A percentile compares a stretch with the other conserved stretches of the same genome.
Conservation (phyloP, 1,284 basidiomycete species). For the Ustilago sp. region DNA sequence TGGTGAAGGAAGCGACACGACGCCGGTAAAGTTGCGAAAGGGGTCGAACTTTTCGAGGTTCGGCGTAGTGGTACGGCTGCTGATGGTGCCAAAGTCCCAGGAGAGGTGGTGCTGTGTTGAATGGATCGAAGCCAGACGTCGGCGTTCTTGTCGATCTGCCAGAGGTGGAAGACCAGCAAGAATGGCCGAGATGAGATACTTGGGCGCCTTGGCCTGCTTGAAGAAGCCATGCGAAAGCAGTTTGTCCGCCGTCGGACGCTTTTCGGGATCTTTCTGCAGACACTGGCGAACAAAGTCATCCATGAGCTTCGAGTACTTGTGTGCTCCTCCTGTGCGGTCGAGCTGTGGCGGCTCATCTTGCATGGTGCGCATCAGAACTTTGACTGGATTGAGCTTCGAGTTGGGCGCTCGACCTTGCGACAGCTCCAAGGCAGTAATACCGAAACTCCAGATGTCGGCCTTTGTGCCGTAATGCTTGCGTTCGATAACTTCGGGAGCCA, state of each 20-base stretch:
- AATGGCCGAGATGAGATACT: constrained; percentile 79
- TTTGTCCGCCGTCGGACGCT: constrained; percentile 81
- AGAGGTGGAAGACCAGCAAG: constrained; percentile 70
- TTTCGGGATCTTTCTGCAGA: constrained; percentile 82
- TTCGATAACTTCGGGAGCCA: constrained; percentile 90
- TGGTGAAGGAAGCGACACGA: constrained; percentile 46
- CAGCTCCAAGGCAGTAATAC: constrained; percentile 85
- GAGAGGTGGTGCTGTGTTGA: constrained; percentile 51
- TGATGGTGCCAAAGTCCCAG: constrained; percentile 61
- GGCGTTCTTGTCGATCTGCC: constrained; percentile 55
- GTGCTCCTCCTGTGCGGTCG: constrained; percentile 78
- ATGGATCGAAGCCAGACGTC: constrained; percentile 50
- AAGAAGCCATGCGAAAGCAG: constrained; percentile 85
- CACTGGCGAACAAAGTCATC: constrained; percentile 85
- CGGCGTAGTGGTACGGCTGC: constrained; percentile 29
- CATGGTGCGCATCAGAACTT: constrained; percentile 78
- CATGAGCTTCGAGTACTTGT: constrained; percentile 83
- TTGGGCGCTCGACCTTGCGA: constrained; percentile 84
- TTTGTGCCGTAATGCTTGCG: constrained; percentile 82
- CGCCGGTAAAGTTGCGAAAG: constrained; percentile 58
- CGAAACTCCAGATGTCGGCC: constrained; percentile 92
- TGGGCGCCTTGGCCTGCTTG: constrained; percentile 79
- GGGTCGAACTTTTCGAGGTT: constrained; percentile 54
- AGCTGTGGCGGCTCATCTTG: constrained; percentile 74
- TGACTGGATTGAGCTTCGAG: constrained; percentile 80